Evolutionary conservation across 2,329 filamentous ascomycete genomes (phyloP).

Genomic region (Teratosphaeriaceae sp.): DNA sequence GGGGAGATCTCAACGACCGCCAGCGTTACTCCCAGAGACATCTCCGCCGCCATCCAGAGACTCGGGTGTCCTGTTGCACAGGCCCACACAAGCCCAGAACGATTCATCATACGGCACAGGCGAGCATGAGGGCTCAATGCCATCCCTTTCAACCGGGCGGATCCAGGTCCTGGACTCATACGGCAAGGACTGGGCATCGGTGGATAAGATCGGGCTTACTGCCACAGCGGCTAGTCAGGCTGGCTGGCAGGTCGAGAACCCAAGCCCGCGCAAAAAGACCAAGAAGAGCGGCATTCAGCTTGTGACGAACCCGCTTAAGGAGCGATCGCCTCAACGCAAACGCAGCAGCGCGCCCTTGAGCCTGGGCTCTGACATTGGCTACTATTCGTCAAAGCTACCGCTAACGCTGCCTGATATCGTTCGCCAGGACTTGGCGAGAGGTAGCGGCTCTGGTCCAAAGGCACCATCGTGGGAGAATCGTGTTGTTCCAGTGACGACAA

Average conservation of each 20-base stretch:
- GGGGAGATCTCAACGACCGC: background rate
- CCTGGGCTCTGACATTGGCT: background rate
- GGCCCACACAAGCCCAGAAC: background rate
- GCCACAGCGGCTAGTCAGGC: slow-evolving; percentile 11
- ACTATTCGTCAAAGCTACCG: background rate
- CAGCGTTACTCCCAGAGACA: background rate
- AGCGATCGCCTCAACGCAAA: background rate
- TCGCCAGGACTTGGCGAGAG: background rate
- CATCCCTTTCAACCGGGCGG: background rate
- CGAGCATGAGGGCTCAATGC: background rate
- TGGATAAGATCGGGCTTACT: slow-evolving; percentile 11
- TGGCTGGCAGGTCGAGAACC: slow-evolving; percentile 11
- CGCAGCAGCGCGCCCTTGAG: background rate
- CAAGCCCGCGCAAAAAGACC: background rate
- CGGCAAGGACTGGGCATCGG: slow-evolving; percentile 8
- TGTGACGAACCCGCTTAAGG: background rate
- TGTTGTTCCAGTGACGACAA: slow-evolving; percentile 3
- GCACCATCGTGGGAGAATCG: slow-evolving; percentile 8
- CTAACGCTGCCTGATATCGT: background rate
- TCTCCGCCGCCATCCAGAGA: no score
- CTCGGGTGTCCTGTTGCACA: no score
- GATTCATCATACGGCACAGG: background rate
- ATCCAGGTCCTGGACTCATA: background rate
- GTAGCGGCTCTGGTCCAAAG: background rate
- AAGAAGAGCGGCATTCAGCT: background rate